These are phyloP conservation scores for Zoysia japonica DNA, from an alignment of 176 grass and related monocot genomes.

Conservation along the genomic window DNA sequence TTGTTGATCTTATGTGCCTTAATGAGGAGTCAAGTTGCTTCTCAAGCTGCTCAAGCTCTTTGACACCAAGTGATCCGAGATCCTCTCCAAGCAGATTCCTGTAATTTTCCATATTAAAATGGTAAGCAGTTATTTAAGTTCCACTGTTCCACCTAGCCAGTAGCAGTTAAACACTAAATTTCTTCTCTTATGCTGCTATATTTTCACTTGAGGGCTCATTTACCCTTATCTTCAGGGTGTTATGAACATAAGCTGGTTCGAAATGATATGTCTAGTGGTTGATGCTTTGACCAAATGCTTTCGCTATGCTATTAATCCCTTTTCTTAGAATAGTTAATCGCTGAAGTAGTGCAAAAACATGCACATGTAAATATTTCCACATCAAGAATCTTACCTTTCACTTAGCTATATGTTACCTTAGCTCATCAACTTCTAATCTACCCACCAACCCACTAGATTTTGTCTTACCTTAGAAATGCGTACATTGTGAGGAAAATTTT, in stretches of 20 bases:
- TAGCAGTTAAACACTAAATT: not conserved
- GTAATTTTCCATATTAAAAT: not conserved
- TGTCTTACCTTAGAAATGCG: no score
- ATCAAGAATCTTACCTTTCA: not conserved
- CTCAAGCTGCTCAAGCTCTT: constrained; percentile 87
- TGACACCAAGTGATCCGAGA: constrained; percentile 55
- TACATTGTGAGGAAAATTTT: no score
- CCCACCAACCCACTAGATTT: no score
- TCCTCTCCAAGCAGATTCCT: constrained; percentile 98
- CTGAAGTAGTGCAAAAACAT: not conserved
- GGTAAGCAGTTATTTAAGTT: not conserved
- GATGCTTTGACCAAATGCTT: not conserved
- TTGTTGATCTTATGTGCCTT: constrained; percentile 90
- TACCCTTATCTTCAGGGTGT: not conserved
- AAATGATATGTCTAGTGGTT: not conserved
- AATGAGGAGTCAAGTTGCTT: constrained; percentile 90
- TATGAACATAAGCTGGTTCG: not conserved
- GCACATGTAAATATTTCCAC: not conserved
- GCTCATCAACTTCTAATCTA: no score
- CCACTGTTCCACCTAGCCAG: not conserved
- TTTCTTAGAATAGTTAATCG: not conserved
- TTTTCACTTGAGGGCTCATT: not conserved
- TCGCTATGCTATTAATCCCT: not conserved
- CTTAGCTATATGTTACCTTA: no score
- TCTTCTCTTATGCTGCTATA: not conserved